A percentile compares a stretch with the other conserved stretches of the same genome.
Evolutionary conservation across 441 rosid species (phyloP).

Genomic region (Corymbia calophylla): DNA sequence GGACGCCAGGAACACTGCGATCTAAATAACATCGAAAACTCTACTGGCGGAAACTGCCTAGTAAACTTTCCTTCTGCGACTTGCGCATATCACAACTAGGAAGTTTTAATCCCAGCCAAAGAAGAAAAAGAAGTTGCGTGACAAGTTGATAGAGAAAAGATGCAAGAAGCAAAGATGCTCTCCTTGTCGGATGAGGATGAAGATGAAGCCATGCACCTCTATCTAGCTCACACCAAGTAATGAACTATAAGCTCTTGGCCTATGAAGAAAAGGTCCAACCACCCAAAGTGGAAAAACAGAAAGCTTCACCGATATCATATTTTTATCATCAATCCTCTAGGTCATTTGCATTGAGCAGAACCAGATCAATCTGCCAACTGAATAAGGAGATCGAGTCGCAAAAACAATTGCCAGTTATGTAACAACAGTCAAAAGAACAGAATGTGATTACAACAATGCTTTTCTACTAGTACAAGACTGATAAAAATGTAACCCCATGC

Average conservation of each 20-base stretch:
- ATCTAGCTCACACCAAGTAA: not conserved
- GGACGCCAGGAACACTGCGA: not conserved
- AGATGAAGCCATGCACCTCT: not conserved
- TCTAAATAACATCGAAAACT: not conserved
- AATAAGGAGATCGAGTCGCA: not conserved
- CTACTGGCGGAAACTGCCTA: not conserved
- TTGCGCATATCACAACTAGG: not conserved
- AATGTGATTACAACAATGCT: not conserved
- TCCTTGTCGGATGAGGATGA: not conserved
- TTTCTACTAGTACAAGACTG: not conserved
- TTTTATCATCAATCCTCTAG: not conserved
- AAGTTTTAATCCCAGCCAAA: not conserved
- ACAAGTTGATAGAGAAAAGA: not conserved
- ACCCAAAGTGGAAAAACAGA: not conserved
- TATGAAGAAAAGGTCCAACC: not conserved
- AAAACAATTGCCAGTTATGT: not conserved
- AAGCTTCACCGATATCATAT: not conserved
- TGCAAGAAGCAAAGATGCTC: not conserved
- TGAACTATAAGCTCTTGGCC: not conserved
- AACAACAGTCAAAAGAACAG: not conserved
- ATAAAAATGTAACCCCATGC: slow-evolving; percentile 1
- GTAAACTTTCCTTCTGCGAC: not conserved
- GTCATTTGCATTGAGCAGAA: not conserved
- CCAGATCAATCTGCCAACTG: not conserved
- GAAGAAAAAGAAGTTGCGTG: not conserved